Evolutionary conservation across 2,329 filamentous ascomycete genomes (phyloP).

Genomic region (Zymoseptoria crescenta): DNA sequence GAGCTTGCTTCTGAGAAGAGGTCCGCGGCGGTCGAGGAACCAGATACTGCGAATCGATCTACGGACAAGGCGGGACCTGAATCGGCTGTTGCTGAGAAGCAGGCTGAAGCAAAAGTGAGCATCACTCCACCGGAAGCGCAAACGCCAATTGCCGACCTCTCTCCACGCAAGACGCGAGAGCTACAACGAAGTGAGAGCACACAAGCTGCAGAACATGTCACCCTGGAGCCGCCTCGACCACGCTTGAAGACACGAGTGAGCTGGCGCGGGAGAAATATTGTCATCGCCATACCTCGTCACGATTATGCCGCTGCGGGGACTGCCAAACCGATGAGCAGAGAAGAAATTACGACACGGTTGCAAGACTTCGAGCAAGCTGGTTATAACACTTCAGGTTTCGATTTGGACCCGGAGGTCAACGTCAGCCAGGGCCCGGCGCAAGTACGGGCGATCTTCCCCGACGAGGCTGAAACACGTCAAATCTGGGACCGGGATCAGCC

Average conservation of each 20-base stretch:
- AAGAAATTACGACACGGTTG: constrained; percentile 55
- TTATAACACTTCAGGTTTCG: constrained; percentile 62
- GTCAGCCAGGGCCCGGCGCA: constrained; percentile 36
- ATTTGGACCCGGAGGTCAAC: constrained; percentile 46
- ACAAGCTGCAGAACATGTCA: constrained; percentile 6
- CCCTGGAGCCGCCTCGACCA: constrained; percentile 31
- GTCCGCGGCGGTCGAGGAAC: background rate
- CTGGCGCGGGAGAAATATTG: constrained; percentile 40
- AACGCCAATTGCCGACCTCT: background rate
- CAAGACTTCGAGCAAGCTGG: constrained; percentile 60
- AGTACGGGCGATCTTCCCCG: constrained; percentile 62
- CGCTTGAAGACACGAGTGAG: constrained; percentile 38
- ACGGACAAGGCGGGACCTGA: background rate
- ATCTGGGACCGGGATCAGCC: constrained; percentile 41
- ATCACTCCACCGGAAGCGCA: background rate
- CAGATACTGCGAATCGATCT: background rate
- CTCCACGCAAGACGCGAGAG: background rate
- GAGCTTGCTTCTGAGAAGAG: background rate
- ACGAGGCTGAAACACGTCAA: constrained; percentile 34
- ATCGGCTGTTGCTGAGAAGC: background rate
- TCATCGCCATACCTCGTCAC: constrained; percentile 38
- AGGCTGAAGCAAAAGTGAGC: background rate
- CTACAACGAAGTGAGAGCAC: background rate
- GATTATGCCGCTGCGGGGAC: constrained; percentile 37
- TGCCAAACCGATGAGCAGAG: constrained; percentile 37